phyloP scores from a whole-genome alignment of 1,284 basidiomycete genomes.

The Trichosporon asahii region DNA sequence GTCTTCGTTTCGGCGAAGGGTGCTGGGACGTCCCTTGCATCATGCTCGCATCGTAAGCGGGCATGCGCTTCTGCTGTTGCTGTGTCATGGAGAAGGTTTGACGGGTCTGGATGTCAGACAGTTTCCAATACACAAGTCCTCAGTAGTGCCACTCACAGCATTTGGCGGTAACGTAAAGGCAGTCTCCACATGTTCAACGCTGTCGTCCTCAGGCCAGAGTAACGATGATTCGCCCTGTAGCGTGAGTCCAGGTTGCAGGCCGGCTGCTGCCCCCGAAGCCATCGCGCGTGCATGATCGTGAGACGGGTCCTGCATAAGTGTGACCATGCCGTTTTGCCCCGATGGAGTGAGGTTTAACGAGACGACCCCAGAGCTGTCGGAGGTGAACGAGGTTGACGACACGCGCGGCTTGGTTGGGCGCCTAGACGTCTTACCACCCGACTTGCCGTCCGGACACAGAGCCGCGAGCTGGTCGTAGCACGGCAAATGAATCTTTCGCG shows the following conservation, averaged over 20 bases:
- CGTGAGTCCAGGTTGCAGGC: slow-evolving; percentile 18
- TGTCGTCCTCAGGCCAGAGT: slow-evolving; percentile 23
- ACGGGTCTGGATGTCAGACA: slow-evolving; percentile 11
- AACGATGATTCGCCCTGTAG: slow-evolving; percentile 12
- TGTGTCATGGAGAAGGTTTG: slow-evolving; percentile 24
- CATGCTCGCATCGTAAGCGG: slow-evolving; percentile 18
- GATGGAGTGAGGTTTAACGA: slow-evolving; percentile 16
- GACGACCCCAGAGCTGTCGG: slow-evolving; percentile 27
- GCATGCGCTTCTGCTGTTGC: slow-evolving; percentile 26
- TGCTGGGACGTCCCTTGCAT: slow-evolving; percentile 1
- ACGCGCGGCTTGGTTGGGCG: slow-evolving; percentile 17
- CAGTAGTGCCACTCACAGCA: not conserved
- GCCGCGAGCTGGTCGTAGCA: slow-evolving; percentile 36
- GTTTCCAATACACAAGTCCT: not conserved
- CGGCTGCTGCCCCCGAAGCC: slow-evolving; percentile 11
- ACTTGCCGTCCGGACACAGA: slow-evolving; percentile 29
- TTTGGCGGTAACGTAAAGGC: slow-evolving; percentile 28
- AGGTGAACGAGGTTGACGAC: slow-evolving; percentile 20
- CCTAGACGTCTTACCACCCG: slow-evolving; percentile 4
- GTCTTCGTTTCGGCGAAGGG: slow-evolving; percentile 19
- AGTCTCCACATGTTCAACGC: slow-evolving; percentile 26
- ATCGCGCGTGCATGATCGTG: slow-evolving; percentile 4
- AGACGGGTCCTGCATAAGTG: slow-evolving; percentile 9
- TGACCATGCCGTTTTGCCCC: slow-evolving; percentile 9
- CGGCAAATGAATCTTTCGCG: slow-evolving; percentile 41